Evolutionary conservation across 768 basidiomycete species (phyloP), one percentile per base, ranked within the genome.

Genomic region (Tulasnella sp.): DNA sequence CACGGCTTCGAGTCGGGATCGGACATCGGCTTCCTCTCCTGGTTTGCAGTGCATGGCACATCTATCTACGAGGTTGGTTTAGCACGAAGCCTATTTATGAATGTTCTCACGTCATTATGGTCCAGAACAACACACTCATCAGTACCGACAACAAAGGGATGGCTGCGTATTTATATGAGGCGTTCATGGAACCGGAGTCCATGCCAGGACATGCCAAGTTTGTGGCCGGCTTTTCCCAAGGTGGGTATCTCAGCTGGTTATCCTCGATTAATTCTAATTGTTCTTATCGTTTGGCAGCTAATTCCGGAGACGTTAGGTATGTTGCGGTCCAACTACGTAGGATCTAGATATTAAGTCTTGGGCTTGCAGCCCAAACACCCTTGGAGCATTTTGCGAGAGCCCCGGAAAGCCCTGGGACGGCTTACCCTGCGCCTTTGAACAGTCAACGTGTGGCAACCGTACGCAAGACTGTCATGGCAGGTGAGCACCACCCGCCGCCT

Each of bases 121-220:
- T 27, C 38, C 81, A 94, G 92, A 95, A 94, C 83, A 94, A 94
- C 81, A 94, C 93, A 0, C 86, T 94, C n/a, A 89, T 94, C 40
- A 94, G 92, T 84, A 85, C 88, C 3, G 94, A 94, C 84, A 94
- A 94, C 86, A 94, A 95, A 84, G 94, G 94, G 56, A 94, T 94
- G 92, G 93, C 93, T 3, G 93, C 93, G 10, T 92, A 89, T 84
- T 83, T 94, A 24, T 95, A 93, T 80, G 94, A 94, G 87, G 86
- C 91, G 27, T 88, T 87, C 76, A 87, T 90, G 0, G 92, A 94
- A 82, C 93, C 93, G 3, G 83, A 87, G 74, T 81, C 89, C 0
- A 87, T 90, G 87, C 94, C 94, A 0, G 93, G 94, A 75, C 91
- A 90, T 82, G 87, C 87, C 42, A 89, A 88, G 2, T 94, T 94